Evolutionary conservation across 192 early-diverging fungal genomes (phyloP).

Genomic region (Physocladia obscura): DNA sequence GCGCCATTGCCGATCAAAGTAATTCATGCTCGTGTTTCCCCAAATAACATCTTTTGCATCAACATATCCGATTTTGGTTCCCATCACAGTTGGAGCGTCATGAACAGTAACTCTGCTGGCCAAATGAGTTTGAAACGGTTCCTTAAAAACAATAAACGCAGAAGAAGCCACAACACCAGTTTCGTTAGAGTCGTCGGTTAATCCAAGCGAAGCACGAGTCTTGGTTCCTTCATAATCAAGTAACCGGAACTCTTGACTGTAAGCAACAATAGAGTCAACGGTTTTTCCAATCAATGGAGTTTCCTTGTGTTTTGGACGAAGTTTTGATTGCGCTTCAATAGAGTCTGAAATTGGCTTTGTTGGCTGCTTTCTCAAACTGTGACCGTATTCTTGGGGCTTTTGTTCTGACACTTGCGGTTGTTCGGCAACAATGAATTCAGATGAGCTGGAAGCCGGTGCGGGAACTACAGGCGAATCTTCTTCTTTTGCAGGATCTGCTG

Average conservation of each 20-base stretch:
- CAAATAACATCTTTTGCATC: constrained; percentile 78
- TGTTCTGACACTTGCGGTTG: background rate
- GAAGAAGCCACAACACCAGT: constrained; percentile 39
- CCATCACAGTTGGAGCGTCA: constrained; percentile 62
- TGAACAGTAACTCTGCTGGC: constrained; percentile 68
- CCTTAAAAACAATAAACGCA: constrained; percentile 81
- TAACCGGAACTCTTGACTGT: background rate
- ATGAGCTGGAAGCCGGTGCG: background rate
- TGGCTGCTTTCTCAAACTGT: background rate
- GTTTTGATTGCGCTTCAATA: no score
- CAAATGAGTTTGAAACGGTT: constrained; percentile 74
- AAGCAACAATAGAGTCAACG: constrained; percentile 2
- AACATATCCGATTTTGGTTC: constrained; percentile 63
- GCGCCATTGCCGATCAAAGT: constrained; percentile 54
- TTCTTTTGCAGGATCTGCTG: background rate
- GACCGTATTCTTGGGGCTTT: background rate
- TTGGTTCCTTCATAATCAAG: background rate
- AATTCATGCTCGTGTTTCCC: constrained; percentile 67
- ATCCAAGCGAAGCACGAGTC: background rate
- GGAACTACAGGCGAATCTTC: background rate
- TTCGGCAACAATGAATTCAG: background rate
- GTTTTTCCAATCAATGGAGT: background rate
- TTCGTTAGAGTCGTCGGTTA: constrained; percentile 33
- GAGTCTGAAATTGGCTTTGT: background rate
- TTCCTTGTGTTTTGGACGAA: background rate